A percentile compares a stretch with the other conserved stretches of the same genome.
Evolutionary conservation across 2,329 filamentous ascomycete species (phyloP).

Genomic region (Mycocentrospora acerina): DNA sequence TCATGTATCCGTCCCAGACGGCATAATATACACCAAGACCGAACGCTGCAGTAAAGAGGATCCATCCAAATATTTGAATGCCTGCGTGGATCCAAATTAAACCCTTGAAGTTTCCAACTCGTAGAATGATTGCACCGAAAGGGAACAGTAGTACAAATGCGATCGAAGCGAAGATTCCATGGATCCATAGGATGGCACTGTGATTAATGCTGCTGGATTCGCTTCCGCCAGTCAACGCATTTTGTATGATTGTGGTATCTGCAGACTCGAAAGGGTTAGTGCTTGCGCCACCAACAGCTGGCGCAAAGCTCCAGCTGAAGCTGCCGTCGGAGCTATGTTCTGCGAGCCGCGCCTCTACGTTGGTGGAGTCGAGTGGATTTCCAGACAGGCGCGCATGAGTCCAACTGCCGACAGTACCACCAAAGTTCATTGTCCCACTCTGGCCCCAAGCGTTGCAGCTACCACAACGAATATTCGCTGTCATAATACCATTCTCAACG

Average conservation of each 20-base stretch:
- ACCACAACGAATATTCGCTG: constrained; percentile 57
- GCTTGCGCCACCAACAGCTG: constrained; percentile 10
- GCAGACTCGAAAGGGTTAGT: constrained; percentile 8
- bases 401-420: constrained; percentile 44
- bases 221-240: constrained; percentile 23
- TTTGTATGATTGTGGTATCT: constrained; percentile 4
- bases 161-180: constrained; percentile 41
- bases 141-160: constrained; percentile 44
- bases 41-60: constrained; percentile 49
- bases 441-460: constrained; percentile 52
- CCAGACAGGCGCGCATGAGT: constrained; percentile 51
- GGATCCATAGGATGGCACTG: constrained; percentile 26
- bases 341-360: constrained; percentile 19
- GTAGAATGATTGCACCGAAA: constrained; percentile 42
- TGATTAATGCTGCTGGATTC: constrained; percentile 1
- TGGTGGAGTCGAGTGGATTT: constrained; percentile 44
- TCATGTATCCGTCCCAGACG: constrained; percentile 30
- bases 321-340: constrained; percentile 3
- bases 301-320: constrained; percentile 9
- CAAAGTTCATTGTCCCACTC: constrained; percentile 50
- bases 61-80: constrained; percentile 49
- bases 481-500: constrained; percentile 54
- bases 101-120: constrained; percentile 39
- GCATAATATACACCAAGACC: constrained; percentile 53
- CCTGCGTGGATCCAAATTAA: constrained; percentile 43